Evolutionary conservation across 495 filamentous ascomycete genomes (phyloP).

Genomic region (Daldinia vernicosa): DNA sequence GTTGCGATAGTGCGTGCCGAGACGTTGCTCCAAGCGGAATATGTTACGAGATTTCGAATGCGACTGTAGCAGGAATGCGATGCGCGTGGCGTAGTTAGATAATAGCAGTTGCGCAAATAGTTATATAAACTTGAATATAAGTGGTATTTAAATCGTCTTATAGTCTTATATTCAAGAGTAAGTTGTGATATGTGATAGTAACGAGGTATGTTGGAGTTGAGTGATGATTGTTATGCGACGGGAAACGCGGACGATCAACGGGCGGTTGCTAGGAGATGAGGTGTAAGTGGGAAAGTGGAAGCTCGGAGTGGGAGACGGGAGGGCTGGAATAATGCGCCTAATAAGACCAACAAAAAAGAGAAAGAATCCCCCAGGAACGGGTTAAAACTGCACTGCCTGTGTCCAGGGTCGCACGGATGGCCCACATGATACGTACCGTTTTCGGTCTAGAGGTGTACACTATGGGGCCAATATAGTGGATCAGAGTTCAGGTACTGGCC

Average conservation of each 20-base stretch:
- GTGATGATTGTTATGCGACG: conserved; percentile 25
- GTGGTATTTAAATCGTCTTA: background rate
- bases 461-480: conserved; percentile 20
- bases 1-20: conserved; percentile 7
- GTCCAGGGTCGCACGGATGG: conserved; percentile 34
- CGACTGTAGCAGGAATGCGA: conserved; percentile 31
- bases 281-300: conserved; percentile 39
- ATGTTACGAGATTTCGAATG: conserved; percentile 21
- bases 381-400: conserved; percentile 26
- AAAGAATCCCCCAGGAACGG: conserved; percentile 20
- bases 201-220: conserved; percentile 14
- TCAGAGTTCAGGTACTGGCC: conserved; percentile 4
- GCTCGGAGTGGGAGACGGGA: conserved; percentile 34
- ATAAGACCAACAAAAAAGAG: conserved; percentile 40
- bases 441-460: conserved; percentile 38
- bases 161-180: background rate
- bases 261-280: conserved; percentile 37
- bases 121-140: conserved; percentile 5
- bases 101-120: conserved; percentile 1
- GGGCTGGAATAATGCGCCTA: conserved; percentile 48
- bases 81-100: conserved; percentile 5
- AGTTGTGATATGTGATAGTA: conserved; percentile 9
- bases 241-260: conserved; percentile 23
- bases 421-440: conserved; percentile 42
- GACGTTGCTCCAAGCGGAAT: conserved; percentile 5